These are phyloP conservation scores for Besnoitia besnoiti DNA, from an alignment of 169 alveolate genomes.

Conservation along the genomic window DNA sequence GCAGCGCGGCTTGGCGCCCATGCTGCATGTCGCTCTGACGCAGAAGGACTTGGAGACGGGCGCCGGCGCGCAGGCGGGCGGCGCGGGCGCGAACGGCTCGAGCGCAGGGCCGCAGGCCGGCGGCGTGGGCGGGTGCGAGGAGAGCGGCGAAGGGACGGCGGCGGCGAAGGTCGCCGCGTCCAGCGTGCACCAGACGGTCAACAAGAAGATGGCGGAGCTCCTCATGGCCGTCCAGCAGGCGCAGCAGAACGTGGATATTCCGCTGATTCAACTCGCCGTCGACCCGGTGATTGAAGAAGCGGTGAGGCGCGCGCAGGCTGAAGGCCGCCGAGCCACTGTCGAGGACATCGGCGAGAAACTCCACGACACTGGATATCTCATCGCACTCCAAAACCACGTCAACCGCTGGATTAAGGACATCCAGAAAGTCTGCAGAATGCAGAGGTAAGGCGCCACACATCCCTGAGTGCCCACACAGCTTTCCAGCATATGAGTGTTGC, in stretches of 20 bases:
- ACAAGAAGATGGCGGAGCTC: constrained; percentile 85
- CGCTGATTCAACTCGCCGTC: constrained; percentile 85
- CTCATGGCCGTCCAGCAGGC: constrained; percentile 91
- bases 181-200: constrained; percentile 75
- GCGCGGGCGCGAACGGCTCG: constrained; percentile 32
- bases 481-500: too few species aligned
- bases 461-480: too few species aligned
- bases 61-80: constrained; percentile 62
- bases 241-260: constrained; percentile 91
- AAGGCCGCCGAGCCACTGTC: constrained; percentile 31
- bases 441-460: too few species aligned
- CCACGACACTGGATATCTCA: constrained; percentile 70
- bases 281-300: constrained; percentile 88
- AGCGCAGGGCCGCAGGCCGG: constrained; percentile 31
- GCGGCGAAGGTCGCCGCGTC: not conserved
- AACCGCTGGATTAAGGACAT: constrained; percentile 85
- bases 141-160: not conserved
- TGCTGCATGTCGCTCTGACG: constrained; percentile 55
- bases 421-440: constrained; percentile 80
- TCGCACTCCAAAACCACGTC: constrained; percentile 78
- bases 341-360: constrained; percentile 72
- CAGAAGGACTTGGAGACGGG: constrained; percentile 37
- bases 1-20: constrained; percentile 76
- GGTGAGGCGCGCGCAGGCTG: constrained; percentile 78
- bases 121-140: not conserved